Conservation (phyloP, 495 filamentous ascomycete species). For the Hypoxylon cercidicola region DNA sequence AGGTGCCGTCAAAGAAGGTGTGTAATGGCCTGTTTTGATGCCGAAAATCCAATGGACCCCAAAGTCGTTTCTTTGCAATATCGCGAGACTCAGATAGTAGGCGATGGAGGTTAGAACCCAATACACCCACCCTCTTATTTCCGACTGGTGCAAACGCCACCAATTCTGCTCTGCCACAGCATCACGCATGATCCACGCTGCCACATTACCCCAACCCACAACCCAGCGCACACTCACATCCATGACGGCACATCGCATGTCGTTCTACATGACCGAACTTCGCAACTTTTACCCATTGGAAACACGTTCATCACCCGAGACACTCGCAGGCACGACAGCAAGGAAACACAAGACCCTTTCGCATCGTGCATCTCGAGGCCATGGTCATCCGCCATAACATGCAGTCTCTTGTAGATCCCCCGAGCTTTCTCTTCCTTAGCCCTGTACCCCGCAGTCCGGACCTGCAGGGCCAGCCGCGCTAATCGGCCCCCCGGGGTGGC, state of each 20-base stretch:
- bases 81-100: conserved; percentile 22
- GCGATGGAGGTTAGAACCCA: conserved; percentile 26
- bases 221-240: too few relatives aligned
- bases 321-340: conserved; percentile 33
- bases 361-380: conserved; percentile 36
- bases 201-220: conserved; percentile 46
- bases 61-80: not conserved
- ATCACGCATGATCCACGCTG: conserved; percentile 40
- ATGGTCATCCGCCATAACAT: conserved; percentile 31
- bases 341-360: conserved; percentile 36
- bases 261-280: conserved; percentile 20
- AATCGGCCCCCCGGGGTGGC: conserved; percentile 25
- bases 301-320: conserved; percentile 43
- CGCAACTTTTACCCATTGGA: conserved; percentile 31
- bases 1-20: conserved; percentile 7
- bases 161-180: conserved; percentile 41
- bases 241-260: conserved; percentile 41
- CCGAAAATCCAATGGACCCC: conserved; percentile 4
- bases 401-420: conserved; percentile 41
- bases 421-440: conserved; percentile 17
- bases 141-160: conserved; percentile 27
- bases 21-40: conserved; percentile 13
- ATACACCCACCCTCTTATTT: conserved; percentile 19
- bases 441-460: conserved; percentile 43
- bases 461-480: conserved; percentile 39